Evolutionary conservation across 1,284 basidiomycete species (phyloP), one percentile per base, ranked within the genome.

Genomic region (Somion occarium): DNA sequence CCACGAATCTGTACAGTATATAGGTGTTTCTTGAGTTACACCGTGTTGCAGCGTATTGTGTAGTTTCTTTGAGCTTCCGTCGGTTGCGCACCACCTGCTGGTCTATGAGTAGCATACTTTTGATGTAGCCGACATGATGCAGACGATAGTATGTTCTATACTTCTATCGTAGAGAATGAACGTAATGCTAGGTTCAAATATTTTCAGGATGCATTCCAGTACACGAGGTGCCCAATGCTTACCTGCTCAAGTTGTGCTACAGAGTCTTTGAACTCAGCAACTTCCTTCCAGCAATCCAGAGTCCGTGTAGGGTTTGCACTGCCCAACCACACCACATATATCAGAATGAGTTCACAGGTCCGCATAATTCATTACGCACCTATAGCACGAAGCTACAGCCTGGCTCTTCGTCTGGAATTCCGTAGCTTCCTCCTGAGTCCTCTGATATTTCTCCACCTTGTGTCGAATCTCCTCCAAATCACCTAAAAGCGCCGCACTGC

Each of bases 241-340:
- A 80, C 81, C 65, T 77, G 72, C 66, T 93, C 91, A 60, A 88
- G 72, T 48, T 75, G 69, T 11, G 77, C 75, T 15, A 93, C 86
- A 1, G 85, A 79, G 26, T 72, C 62, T 62, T 85, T 91, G 72
- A 93, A 93, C 19, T 74, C 75, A n/a, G 70, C 68, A 3, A 91
- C 88, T 61, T 91, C 80, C 54, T 73, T 75, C 85, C 84, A 90
- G 67, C 91, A 93, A 57, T 92, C 80, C 39, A 93, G 68, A 20
- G 89, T 74, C 3, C 74, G 79, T 0, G 70, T 69, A 3, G 72
- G 65, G 61, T 91, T 78, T 54, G 73, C 71, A 62, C 90, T 92
- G 49, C 18, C 48, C 26, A 19, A 38, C n/a, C 18, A 30, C 23
- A 25, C 25, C 22, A 15, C 11, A 23, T 22, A 13, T 37, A 45